Base-by-base conservation (phyloP, 2,329 filamentous ascomycete species). In the Drechslerella dactyloides region DNA sequence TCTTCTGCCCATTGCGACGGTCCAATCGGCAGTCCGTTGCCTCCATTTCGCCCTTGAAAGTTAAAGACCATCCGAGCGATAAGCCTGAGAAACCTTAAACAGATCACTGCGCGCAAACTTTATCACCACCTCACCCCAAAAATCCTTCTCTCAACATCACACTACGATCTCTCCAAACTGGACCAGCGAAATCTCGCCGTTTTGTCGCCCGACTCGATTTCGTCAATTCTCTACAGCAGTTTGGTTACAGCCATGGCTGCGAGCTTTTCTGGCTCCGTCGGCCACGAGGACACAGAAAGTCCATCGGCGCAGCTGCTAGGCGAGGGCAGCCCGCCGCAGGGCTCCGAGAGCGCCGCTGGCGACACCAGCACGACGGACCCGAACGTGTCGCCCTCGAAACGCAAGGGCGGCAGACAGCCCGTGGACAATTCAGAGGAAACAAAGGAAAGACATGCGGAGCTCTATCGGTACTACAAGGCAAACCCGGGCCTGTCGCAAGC, bases 351-450 rank as follows among this genome's bases (percentile, higher is more conserved):
- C 42, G 66, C 59, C 13, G 66, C 66, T n/a, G 66, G 66, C 59
- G 66, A 70, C 50, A 51, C 66, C 54, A 70, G 66, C 54, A 70
- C 59, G 50, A 60, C 54, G 54, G 66, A 70, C 40, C 46, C 59
- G 46, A 60, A 64, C 59, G 37, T 64, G 54, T 70, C 66, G 30
- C 66, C 66, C 30, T 70, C 66, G 30, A 70, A 70, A 33, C 66
- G 66, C 59, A 70, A 70, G 33, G 66, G 66, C 19, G 66, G 66
- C 23, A 46, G 66, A 35, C 59, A 64, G 19, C 66, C 66, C n/a
- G 60, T 64, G 27, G 66, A 70, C 44, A 70, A 70, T 46, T 70
- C 66, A 48, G 66, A 70, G 42, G 66, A 70, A 51, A 70, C 66
- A 8, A 70, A 70, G 42, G 59, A 70, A 60, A 58, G 66, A 35